Evolutionary conservation across 2,329 filamentous ascomycete genomes (phyloP).

Genomic region (Tricladium varicosporioides): DNA sequence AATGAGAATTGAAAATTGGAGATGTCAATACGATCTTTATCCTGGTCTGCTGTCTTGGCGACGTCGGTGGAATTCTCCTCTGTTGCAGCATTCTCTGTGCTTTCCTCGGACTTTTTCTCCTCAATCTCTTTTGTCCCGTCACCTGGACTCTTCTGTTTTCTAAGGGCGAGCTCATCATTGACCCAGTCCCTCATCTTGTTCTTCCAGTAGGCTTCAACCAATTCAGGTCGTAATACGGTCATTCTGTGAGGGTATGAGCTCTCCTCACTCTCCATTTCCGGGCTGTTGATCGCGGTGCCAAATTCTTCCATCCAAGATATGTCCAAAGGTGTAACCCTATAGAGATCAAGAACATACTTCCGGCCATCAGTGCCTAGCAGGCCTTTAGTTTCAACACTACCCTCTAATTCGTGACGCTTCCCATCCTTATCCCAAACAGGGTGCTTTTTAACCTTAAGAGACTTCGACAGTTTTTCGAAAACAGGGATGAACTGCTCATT

Average conservation of each 20-base stretch:
- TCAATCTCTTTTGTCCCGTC: constrained; percentile 33
- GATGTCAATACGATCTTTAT: constrained; percentile 71
- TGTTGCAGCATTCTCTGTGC: constrained; percentile 29
- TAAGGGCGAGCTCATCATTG: constrained; percentile 70
- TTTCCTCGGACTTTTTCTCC: constrained; percentile 26
- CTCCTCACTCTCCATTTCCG: constrained; percentile 33
- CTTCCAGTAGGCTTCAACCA: constrained; percentile 83
- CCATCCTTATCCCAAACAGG: constrained; percentile 97
- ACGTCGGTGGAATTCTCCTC: constrained; percentile 38
- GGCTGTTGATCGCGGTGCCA: constrained; percentile 42
- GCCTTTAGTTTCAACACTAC: constrained; percentile 96
- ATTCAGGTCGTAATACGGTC: constrained; percentile 87
- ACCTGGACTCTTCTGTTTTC: constrained; percentile 38
- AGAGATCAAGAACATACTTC: constrained; percentile 96
- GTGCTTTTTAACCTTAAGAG: constrained; percentile 89
- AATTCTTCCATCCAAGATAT: constrained; percentile 85
- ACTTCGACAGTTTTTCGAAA: constrained; percentile 88
- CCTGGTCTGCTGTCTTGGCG: constrained; percentile 28
- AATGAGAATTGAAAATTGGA: constrained; percentile 84
- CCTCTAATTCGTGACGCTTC: constrained; percentile 86
- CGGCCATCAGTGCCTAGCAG: constrained; percentile 94
- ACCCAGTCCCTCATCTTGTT: constrained; percentile 88
- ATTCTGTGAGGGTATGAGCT: constrained; percentile 83
- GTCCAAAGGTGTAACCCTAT: constrained; percentile 90
- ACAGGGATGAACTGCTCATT: constrained; percentile 81